Evolutionary conservation across 352 stramenopile species (phyloP).

Genomic region (Phytophthora citrophthora): DNA sequence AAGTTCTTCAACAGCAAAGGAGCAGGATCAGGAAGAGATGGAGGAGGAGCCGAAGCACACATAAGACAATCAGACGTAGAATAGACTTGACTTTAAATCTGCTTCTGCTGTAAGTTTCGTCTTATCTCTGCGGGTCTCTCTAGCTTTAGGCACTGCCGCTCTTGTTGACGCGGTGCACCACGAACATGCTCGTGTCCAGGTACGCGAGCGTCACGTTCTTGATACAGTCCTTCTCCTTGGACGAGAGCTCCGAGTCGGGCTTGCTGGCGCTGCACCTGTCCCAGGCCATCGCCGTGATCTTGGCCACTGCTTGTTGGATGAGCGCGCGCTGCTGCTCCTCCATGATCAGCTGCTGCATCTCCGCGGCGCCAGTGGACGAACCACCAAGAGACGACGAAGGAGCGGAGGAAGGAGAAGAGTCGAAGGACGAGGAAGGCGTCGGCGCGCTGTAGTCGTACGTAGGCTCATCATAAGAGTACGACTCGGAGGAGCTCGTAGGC

Average conservation of each 20-base stretch:
- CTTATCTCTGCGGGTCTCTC: no score
- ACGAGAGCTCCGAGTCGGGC: constrained; percentile 83
- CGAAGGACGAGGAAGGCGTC: constrained; percentile 42
- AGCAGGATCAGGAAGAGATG: constrained; percentile 1
- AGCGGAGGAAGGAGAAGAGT: constrained; percentile 34
- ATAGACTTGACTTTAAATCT: constrained; percentile 22
- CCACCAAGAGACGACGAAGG: constrained; percentile 29
- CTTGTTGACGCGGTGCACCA: constrained; percentile 86
- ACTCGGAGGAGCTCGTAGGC: constrained; percentile 43
- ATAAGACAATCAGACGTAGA: constrained; percentile 14
- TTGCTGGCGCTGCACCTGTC: constrained; percentile 90
- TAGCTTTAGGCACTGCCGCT: constrained; percentile 41
- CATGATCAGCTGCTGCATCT: constrained; percentile 85
- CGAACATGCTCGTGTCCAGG: constrained; percentile 88
- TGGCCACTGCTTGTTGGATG: constrained; percentile 89
- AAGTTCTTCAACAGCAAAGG: neutral
- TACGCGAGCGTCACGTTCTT: constrained; percentile 90
- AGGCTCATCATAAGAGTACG: constrained; percentile 76
- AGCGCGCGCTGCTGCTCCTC: constrained; percentile 89
- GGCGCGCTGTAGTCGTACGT: constrained; percentile 76
- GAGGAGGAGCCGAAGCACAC: constrained; percentile 12
- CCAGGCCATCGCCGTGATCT: constrained; percentile 90
- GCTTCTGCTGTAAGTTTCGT: neutral
- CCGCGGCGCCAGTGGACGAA: constrained; percentile 47
- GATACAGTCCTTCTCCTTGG: constrained; percentile 84